A percentile compares a stretch with the other conserved stretches of the same genome.
These are phyloP conservation scores for Stagonosporopsis cucurbitacearum DNA, from an alignment of 2,329 filamentous ascomycete species.

Conservation along the genomic window DNA sequence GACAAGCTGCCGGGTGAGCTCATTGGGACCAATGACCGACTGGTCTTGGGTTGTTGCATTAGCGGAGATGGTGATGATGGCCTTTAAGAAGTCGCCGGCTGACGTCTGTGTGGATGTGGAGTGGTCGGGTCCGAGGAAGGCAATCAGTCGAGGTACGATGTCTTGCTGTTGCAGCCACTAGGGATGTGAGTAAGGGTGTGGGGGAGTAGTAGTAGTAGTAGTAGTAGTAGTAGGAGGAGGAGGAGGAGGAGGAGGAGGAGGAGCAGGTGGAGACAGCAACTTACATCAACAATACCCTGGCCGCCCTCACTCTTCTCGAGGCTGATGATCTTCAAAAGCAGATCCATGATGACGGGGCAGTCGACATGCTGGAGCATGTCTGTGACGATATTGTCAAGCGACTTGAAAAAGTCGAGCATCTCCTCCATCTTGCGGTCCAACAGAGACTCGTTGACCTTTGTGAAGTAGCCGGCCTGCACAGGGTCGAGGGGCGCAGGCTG, in stretches of 20 bases:
- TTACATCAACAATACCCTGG: constrained; percentile 89
- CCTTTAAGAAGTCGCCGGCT: constrained; percentile 96
- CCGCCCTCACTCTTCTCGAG: constrained; percentile 91
- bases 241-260: too few relatives aligned
- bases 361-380: constrained; percentile 93
- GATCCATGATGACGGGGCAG: constrained; percentile 97
- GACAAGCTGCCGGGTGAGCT: constrained; percentile 91
- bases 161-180: constrained; percentile 92
- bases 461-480: constrained; percentile 95
- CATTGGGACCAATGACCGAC: constrained; percentile 98
- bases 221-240: too few relatives aligned
- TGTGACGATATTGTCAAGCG: constrained; percentile 78
- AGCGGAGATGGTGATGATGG: constrained; percentile 97
- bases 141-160: constrained; percentile 83
- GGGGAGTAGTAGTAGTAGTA: neutral
- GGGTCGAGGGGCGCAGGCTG: constrained; percentile 86
- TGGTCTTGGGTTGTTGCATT: constrained; percentile 98
- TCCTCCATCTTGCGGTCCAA: constrained; percentile 98
- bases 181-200: constrained; percentile 19
- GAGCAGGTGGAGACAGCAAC: too few relatives aligned
- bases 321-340: constrained; percentile 95
- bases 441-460: constrained; percentile 97
- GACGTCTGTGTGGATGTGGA: constrained; percentile 93
- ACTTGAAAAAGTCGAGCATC: constrained; percentile 90
- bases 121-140: constrained; percentile 84